Evolutionary conservation across 2,329 filamentous ascomycete species (phyloP), one percentile per base, ranked within the genome.

Genomic region (Thelonectria rubi): DNA sequence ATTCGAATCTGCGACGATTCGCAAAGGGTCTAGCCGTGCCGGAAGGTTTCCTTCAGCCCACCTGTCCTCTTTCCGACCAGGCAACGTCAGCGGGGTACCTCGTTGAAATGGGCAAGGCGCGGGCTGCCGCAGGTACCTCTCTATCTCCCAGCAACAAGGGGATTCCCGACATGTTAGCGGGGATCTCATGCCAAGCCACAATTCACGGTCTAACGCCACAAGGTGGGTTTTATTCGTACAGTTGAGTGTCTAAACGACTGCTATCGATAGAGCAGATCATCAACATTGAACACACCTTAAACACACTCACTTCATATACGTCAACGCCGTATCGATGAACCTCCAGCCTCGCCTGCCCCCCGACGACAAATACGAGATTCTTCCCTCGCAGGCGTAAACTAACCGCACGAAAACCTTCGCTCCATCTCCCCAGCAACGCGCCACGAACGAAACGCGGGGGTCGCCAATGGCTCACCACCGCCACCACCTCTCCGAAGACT

Each of bases 401-500:
- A n/a, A n/a, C n/a, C n/a, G n/a, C n/a, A n/a, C n/a, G n/a, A n/a
- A n/a, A n/a, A n/a, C n/a, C n/a, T n/a, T n/a, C n/a, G n/a, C n/a
- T n/a, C n/a, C n/a, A n/a, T n/a, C n/a, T n/a, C n/a, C n/a, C n/a
- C n/a, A n/a, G n/a, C n/a, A n/a, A n/a, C n/a, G n/a, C n/a, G n/a
- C n/a, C n/a, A n/a, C n/a, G n/a, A n/a, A n/a, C n/a, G n/a, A n/a
- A n/a, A n/a, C n/a, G n/a, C n/a, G n/a, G n/a, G n/a, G n/a, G n/a
- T n/a, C 7, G 5, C 24, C 24, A 10, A 72, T 72, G 68, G 65
- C 69, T 34, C 70, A 72, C 42, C 69, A 68, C 30, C 50, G 39
- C 21, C 67, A 63, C 15, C 60, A 63, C 37, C 62, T 69, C 48
- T 60, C 58, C 43, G 64, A 70, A 62, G 72, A 73, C 20, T 75